phyloP scores from a whole-genome alignment of 306 rosid genomes.

The Cucurbita ficifolia region DNA sequence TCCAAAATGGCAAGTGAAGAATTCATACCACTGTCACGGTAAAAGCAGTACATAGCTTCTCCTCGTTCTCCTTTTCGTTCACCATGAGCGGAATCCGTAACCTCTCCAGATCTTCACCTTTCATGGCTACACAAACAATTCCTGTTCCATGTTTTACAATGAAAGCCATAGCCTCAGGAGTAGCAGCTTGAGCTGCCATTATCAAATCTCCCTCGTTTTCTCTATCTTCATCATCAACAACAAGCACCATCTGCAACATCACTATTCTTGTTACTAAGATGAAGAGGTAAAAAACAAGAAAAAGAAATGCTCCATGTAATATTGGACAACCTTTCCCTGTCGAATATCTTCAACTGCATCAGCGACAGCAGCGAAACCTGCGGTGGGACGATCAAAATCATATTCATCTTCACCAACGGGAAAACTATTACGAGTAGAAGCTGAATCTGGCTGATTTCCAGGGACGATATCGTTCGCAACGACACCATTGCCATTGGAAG shows the following conservation, averaged over 20 bases:
- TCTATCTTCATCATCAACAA: constrained; percentile 82
- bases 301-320: not conserved
- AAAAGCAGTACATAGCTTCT: constrained; percentile 66
- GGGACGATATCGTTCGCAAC: constrained; percentile 8
- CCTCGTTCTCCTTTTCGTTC: constrained; percentile 51
- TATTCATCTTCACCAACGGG: constrained; percentile 26
- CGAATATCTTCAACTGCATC: constrained; percentile 84
- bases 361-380: constrained; percentile 63
- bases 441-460: constrained; percentile 19
- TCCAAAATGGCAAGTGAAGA: not conserved
- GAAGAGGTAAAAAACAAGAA: not conserved
- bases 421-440: constrained; percentile 21
- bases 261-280: not conserved
- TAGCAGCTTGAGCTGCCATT: constrained; percentile 75
- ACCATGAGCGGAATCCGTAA: constrained; percentile 79
- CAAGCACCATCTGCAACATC: constrained; percentile 57
- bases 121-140: constrained; percentile 78
- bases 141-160: constrained; percentile 86
- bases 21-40: constrained; percentile 72
- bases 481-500: constrained; percentile 21
- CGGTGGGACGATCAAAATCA: constrained; percentile 54
- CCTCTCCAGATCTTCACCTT: constrained; percentile 62
- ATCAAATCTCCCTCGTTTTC: constrained; percentile 91
- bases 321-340: constrained; percentile 52
- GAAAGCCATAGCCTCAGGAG: constrained; percentile 93